phyloP scores from a whole-genome alignment of 768 basidiomycete genomes.

The Artomyces pyxidatus region DNA sequence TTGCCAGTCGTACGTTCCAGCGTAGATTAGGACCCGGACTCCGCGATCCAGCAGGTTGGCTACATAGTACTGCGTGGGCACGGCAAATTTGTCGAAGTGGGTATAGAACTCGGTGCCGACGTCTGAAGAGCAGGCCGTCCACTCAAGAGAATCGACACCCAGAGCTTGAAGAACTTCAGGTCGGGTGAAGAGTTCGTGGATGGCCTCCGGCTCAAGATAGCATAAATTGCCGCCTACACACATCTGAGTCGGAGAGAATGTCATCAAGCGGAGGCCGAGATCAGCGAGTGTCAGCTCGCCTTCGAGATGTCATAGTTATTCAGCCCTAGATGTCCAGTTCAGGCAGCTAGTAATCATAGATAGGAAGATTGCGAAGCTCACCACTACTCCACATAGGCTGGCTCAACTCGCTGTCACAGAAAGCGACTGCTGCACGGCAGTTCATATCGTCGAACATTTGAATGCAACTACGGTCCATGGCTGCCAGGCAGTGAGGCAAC shows the following conservation, averaged over 20 bases:
- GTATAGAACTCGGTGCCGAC: slow-evolving; percentile 33
- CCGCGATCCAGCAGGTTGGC: slow-evolving; percentile 69
- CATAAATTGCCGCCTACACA: slow-evolving; percentile 27
- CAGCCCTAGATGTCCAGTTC: slow-evolving; percentile 22
- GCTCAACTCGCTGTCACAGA: slow-evolving; percentile 54
- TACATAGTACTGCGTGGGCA: slow-evolving; percentile 57
- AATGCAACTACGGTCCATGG: slow-evolving; percentile 51
- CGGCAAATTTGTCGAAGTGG: slow-evolving; percentile 42
- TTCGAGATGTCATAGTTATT: slow-evolving; percentile 58
- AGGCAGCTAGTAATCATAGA: neutral
- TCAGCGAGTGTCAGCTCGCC: slow-evolving; percentile 18
- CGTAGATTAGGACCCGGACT: slow-evolving; percentile 64
- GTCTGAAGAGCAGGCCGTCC: slow-evolving; percentile 42
- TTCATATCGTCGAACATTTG: slow-evolving; percentile 57
- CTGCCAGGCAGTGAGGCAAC: slow-evolving; percentile 61
- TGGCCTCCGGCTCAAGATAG: slow-evolving; percentile 31
- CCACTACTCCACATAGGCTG: slow-evolving; percentile 30
- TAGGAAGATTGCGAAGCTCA: slow-evolving; percentile 12
- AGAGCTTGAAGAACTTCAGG: slow-evolving; percentile 35
- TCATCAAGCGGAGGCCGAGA: neutral
- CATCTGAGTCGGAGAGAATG: slow-evolving; percentile 11
- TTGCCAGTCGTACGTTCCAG: slow-evolving; percentile 71
- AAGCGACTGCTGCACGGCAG: slow-evolving; percentile 58
- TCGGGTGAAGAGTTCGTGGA: slow-evolving; percentile 39
- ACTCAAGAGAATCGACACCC: slow-evolving; percentile 37